Percentiles rank a stretch among this genome's conserved stretches.
Conservation (phyloP, 176 grass and related monocot genomes). For the Cymbopogon citratus region DNA sequence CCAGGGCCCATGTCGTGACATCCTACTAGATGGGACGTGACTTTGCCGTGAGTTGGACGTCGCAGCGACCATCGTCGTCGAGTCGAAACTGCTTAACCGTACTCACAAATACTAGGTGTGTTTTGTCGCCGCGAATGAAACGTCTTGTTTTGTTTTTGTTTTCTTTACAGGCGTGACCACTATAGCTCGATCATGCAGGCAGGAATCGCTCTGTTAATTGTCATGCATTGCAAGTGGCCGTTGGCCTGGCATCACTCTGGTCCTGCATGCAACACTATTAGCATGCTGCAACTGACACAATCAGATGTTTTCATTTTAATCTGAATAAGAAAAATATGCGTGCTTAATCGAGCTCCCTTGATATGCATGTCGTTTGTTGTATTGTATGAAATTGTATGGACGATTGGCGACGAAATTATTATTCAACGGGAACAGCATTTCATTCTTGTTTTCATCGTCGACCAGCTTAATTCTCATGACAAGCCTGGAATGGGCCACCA, state of each 20-base stretch:
- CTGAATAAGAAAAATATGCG: too few relatives aligned
- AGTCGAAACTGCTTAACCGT: background rate
- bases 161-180: background rate
- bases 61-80: constrained; percentile 19
- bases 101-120: too few relatives aligned
- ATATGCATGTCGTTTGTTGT: too few relatives aligned
- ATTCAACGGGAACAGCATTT: background rate
- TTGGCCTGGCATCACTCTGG: background rate
- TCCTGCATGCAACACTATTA: background rate
- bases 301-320: too few relatives aligned
- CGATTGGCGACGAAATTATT: too few relatives aligned
- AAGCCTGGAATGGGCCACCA: background rate
- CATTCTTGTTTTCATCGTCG: background rate
- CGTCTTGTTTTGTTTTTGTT: background rate
- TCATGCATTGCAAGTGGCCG: background rate
- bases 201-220: background rate
- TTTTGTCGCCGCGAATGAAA: background rate
- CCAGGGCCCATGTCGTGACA: too few relatives aligned
- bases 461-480: background rate
- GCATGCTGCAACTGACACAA: background rate
- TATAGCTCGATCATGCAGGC: too few relatives aligned
- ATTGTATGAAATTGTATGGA: too few relatives aligned
- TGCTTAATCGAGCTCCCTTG: too few relatives aligned
- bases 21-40: too few relatives aligned
- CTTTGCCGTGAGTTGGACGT: constrained; percentile 19